Evolutionary conservation across 192 early-diverging fungal genomes (phyloP).

Genomic region (Pilobolus umbonatus): DNA sequence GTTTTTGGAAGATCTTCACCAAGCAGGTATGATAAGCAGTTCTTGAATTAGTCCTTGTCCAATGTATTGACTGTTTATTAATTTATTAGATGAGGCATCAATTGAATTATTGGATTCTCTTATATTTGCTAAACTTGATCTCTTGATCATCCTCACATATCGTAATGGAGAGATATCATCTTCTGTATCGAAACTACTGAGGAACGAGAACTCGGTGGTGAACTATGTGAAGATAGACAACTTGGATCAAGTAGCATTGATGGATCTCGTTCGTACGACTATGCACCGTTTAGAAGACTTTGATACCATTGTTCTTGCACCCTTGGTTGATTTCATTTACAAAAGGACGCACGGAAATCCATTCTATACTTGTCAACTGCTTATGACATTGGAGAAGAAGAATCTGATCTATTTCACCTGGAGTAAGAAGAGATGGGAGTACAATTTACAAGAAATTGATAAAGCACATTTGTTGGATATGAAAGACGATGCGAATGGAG

Average conservation of each 20-base stretch:
- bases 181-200: background rate
- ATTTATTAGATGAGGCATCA: conserved; percentile 33
- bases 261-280: conserved; percentile 22
- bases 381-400: conserved; percentile 24
- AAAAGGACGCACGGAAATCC: conserved; percentile 24
- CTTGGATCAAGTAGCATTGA: conserved; percentile 21
- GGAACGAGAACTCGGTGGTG: conserved; percentile 17
- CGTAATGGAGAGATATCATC: conserved; percentile 2
- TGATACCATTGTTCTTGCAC: conserved; percentile 15
- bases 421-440: conserved; percentile 29
- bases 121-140: conserved; percentile 14
- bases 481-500: background rate
- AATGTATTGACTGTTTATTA: background rate
- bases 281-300: conserved; percentile 25
- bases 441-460: conserved; percentile 28
- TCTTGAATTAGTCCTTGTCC: background rate
- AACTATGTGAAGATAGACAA: conserved; percentile 23
- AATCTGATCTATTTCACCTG: conserved; percentile 28
- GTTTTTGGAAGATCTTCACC: conserved; percentile 36
- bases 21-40: conserved; percentile 22
- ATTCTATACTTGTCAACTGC: conserved; percentile 29
- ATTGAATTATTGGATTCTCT: conserved; percentile 28
- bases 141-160: conserved; percentile 26
- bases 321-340: conserved; percentile 25
- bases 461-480: conserved; percentile 7